A percentile compares a stretch with the other conserved stretches of the same genome.
phyloP scores from a whole-genome alignment of 2,329 filamentous ascomycete genomes.

The Neurospora crassa region DNA sequence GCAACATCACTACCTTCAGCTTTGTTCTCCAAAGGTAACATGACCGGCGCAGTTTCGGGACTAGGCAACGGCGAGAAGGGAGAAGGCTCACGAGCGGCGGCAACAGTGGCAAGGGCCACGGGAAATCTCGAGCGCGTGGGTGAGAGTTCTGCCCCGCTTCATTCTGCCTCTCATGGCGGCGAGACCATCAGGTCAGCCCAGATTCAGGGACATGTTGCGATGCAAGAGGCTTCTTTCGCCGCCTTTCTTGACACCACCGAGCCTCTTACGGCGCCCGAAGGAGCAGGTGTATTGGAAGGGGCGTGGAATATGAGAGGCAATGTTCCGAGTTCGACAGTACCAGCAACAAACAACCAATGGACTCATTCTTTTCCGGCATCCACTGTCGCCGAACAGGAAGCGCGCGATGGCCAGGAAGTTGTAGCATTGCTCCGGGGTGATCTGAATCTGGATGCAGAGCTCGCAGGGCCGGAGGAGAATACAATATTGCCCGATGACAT shows the following conservation, averaged over 20 bases:
- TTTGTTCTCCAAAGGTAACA: conserved; percentile 15
- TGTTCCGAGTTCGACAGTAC: not conserved
- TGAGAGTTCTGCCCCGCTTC: conserved; percentile 16
- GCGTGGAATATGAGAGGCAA: conserved; percentile 9
- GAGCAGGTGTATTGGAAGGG: conserved; percentile 11
- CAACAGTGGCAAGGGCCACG: conserved; percentile 13
- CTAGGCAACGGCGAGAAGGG: conserved; percentile 14
- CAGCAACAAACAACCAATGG: not conserved
- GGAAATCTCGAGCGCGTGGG: conserved; percentile 9
- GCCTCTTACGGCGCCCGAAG: conserved; percentile 13
- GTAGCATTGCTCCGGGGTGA: conserved; percentile 26
- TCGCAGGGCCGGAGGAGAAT: conserved; percentile 14
- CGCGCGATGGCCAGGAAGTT: conserved; percentile 30
- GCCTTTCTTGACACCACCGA: conserved; percentile 25
- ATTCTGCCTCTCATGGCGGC: conserved; percentile 6
- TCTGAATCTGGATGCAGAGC: conserved; percentile 17
- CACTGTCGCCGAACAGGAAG: conserved; percentile 26
- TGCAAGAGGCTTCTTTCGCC: conserved; percentile 27
- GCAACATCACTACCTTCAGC: conserved; percentile 18
- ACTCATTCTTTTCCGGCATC: conserved; percentile 2
- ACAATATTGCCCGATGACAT: conserved; percentile 21
- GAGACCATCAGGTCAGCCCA: conserved; percentile 21
- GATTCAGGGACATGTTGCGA: conserved; percentile 19
- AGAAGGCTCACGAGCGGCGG: conserved; percentile 14
- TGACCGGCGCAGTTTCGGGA: conserved; percentile 9